Conservation (phyloP, 345 rosid species). For the Eucalyptus pauciflora region DNA sequence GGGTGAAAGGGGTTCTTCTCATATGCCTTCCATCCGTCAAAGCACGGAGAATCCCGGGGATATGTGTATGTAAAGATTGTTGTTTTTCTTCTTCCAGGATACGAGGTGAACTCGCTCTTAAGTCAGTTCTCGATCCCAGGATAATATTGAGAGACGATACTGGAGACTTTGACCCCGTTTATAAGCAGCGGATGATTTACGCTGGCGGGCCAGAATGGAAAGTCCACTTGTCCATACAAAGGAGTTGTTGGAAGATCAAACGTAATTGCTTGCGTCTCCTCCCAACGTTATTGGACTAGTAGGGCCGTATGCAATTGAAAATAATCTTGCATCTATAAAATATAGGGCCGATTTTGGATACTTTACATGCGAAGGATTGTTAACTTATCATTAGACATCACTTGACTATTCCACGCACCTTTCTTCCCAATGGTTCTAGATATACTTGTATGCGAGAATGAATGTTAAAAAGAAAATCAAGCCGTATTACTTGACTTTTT, state of each 20-base stretch:
- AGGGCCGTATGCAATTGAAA: background rate
- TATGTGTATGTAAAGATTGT: background rate
- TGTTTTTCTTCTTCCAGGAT: background rate
- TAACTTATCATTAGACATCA: background rate
- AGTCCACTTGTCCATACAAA: background rate
- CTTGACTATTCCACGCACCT: background rate
- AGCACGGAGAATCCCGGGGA: background rate
- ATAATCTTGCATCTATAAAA: background rate
- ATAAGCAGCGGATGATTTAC: background rate
- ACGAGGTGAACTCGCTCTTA: background rate
- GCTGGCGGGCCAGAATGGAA: background rate
- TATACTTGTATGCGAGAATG: background rate
- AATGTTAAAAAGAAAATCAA: background rate
- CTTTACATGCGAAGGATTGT: background rate
- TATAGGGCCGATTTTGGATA: background rate
- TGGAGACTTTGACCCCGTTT: background rate
- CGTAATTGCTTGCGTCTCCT: background rate
- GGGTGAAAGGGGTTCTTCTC: slow-evolving; percentile 13
- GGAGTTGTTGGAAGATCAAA: background rate
- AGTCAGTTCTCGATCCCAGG: background rate
- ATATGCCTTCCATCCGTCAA: slow-evolving; percentile 19
- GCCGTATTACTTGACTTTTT: background rate
- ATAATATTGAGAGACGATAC: background rate
- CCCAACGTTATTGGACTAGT: background rate
- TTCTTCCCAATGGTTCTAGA: background rate